Percentiles rank a stretch among this genome's conserved stretches.
Conservation (phyloP, 805 yeast species). For the Myxozyma neotropica region DNA sequence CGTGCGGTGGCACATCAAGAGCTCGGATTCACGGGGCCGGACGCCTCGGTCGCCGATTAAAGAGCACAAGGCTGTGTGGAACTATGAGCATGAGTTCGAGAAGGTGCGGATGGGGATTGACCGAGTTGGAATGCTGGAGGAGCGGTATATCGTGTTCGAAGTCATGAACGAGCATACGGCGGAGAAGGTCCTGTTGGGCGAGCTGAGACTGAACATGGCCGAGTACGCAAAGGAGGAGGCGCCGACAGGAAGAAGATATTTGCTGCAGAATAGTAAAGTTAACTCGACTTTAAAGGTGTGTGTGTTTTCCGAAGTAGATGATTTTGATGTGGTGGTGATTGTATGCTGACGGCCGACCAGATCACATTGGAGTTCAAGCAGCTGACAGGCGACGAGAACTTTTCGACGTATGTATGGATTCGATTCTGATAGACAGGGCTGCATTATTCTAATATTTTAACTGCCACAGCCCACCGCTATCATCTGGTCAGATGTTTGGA, state of each 20-base stretch:
- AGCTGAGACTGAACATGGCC: conserved; percentile 64
- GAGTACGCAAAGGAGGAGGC: conserved; percentile 64
- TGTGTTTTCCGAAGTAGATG: not conserved
- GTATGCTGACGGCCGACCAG: not conserved
- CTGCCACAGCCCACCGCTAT: conserved; percentile 40
- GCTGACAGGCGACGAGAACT: conserved; percentile 29
- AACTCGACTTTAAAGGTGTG: conserved; percentile 67
- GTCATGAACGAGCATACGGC: conserved; percentile 49
- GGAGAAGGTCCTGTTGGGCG: conserved; percentile 61
- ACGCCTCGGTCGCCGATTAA: conserved; percentile 52
- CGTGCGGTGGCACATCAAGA: conserved; percentile 64
- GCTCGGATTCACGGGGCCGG: conserved; percentile 52
- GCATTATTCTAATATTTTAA: not conserved
- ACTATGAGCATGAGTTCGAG: conserved; percentile 45
- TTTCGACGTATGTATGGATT: conserved; percentile 20
- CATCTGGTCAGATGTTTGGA: conserved; percentile 50
- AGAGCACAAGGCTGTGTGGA: conserved; percentile 58
- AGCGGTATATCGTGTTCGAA: conserved; percentile 47
- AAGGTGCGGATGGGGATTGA: conserved; percentile 49
- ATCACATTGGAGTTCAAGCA: conserved; percentile 18
- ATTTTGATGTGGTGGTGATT: not conserved
- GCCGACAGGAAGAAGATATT: conserved; percentile 60
- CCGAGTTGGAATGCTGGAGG: conserved; percentile 44
- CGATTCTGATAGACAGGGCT: not conserved
- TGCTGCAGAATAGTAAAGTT: conserved; percentile 76